A percentile compares a stretch with the other conserved stretches of the same genome.
Evolutionary conservation across 2,329 filamentous ascomycete species (phyloP).

Genomic region (Sporothrix mexicana): DNA sequence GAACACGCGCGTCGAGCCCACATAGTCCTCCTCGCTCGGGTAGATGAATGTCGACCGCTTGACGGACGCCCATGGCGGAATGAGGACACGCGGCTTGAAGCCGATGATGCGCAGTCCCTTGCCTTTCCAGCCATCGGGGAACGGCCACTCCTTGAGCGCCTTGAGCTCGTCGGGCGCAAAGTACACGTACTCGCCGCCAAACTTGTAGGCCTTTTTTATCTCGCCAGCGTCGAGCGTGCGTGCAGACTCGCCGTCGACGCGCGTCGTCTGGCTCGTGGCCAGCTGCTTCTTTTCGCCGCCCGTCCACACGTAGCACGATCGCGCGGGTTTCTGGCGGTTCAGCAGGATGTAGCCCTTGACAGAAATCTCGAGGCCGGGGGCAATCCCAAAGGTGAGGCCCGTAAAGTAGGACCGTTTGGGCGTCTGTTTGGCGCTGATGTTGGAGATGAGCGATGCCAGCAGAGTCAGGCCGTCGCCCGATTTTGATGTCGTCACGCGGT

Average conservation of each 20-base stretch:
- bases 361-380: slow-evolving; percentile 81
- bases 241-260: slow-evolving; percentile 77
- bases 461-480: slow-evolving; percentile 69
- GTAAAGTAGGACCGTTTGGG: slow-evolving; percentile 86
- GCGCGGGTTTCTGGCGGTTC: slow-evolving; percentile 79
- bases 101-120: slow-evolving; percentile 88
- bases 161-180: slow-evolving; percentile 87
- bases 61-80: slow-evolving; percentile 83
- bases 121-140: slow-evolving; percentile 65
- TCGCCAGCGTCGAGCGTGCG: slow-evolving; percentile 79
- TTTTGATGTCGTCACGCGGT: slow-evolving; percentile 66
- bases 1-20: slow-evolving; percentile 92
- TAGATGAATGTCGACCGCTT: slow-evolving; percentile 93
- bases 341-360: slow-evolving; percentile 92
- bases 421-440: slow-evolving; percentile 88
- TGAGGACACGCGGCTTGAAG: slow-evolving; percentile 79
- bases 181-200: slow-evolving; percentile 85
- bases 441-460: slow-evolving; percentile 78
- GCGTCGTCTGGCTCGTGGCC: slow-evolving; percentile 73
- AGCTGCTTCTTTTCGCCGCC: slow-evolving; percentile 86
- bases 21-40: slow-evolving; percentile 85
- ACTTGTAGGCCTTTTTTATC: slow-evolving; percentile 92
- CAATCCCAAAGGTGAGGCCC: slow-evolving; percentile 84
- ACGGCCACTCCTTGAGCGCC: slow-evolving; percentile 64
- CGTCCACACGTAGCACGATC: slow-evolving; percentile 86